A percentile compares a stretch with the other conserved stretches of the same genome.
phyloP scores from a whole-genome alignment of 345 rosid species.

The Eutrema yunnanense region DNA sequence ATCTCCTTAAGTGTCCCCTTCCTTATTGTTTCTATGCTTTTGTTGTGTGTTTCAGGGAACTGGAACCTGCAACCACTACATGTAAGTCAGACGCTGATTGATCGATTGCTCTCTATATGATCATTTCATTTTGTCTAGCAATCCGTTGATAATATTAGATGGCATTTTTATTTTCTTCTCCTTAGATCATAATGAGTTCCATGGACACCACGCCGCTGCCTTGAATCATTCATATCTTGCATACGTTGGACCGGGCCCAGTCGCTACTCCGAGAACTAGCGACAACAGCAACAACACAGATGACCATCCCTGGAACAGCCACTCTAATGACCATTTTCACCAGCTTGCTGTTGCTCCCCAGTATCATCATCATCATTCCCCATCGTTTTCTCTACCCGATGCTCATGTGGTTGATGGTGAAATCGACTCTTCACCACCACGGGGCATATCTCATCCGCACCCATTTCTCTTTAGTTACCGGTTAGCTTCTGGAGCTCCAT shows the following conservation, averaged over 20 bases:
- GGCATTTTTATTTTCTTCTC: slow-evolving; percentile 6
- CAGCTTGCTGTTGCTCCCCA: slow-evolving; percentile 55
- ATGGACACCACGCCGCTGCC: slow-evolving; percentile 43
- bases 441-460: slow-evolving; percentile 36
- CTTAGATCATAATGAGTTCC: slow-evolving; percentile 47
- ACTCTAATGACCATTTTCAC: slow-evolving; percentile 37
- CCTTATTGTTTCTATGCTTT: slow-evolving; percentile 23
- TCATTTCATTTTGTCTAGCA: slow-evolving; percentile 13
- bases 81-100: slow-evolving; percentile 39
- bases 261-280: slow-evolving; percentile 35
- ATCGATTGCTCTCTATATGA: neutral
- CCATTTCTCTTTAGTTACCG: slow-evolving; percentile 44
- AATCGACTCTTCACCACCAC: slow-evolving; percentile 43
- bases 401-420: slow-evolving; percentile 40
- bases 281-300: slow-evolving; percentile 38
- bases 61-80: slow-evolving; percentile 51
- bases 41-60: slow-evolving; percentile 46
- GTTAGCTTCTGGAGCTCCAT: slow-evolving; percentile 34
- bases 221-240: slow-evolving; percentile 54
- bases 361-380: slow-evolving; percentile 37
- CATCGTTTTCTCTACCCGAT: slow-evolving; percentile 35
- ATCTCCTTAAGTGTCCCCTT: neutral
- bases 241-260: slow-evolving; percentile 43
- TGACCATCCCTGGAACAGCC: slow-evolving; percentile 50
- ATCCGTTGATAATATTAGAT: neutral